phyloP scores from a whole-genome alignment of 75 land plant genomes.

The Sequoiadendron giganteum region DNA sequence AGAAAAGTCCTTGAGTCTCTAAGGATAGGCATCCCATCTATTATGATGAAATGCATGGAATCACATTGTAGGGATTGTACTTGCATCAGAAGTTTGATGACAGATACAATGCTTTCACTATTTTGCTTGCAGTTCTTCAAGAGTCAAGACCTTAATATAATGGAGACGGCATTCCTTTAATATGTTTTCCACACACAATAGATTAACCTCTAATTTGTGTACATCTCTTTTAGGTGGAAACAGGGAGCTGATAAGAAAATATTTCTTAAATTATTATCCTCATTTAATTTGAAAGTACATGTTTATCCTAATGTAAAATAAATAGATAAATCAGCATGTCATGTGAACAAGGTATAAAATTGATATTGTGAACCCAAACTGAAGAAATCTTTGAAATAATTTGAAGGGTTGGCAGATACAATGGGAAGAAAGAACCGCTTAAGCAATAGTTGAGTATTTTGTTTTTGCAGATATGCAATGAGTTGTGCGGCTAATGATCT shows the following conservation, averaged over 20 bases:
- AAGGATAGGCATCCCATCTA: not conserved
- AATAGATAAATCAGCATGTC: not conserved
- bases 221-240: not conserved
- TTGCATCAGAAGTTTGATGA: not conserved
- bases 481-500: constrained; percentile 75
- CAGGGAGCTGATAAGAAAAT: not conserved
- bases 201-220: not conserved
- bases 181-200: not conserved
- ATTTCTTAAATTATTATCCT: not conserved
- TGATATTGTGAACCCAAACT: not conserved
- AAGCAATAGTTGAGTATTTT: not conserved
- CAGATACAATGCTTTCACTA: not conserved
- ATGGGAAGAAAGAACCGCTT: not conserved
- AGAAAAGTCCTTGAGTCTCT: not conserved
- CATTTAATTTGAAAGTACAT: no score
- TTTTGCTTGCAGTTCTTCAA: not conserved
- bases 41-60: not conserved
- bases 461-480: constrained; percentile 77
- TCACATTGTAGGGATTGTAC: not conserved
- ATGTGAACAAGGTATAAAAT: not conserved
- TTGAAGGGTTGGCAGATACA: constrained; percentile 1
- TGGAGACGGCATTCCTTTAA: no score
- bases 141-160: not conserved
- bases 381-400: not conserved
- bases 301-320: not conserved